phyloP scores from a whole-genome alignment of 352 stramenopile genomes.

The Pythium angustatum region DNA sequence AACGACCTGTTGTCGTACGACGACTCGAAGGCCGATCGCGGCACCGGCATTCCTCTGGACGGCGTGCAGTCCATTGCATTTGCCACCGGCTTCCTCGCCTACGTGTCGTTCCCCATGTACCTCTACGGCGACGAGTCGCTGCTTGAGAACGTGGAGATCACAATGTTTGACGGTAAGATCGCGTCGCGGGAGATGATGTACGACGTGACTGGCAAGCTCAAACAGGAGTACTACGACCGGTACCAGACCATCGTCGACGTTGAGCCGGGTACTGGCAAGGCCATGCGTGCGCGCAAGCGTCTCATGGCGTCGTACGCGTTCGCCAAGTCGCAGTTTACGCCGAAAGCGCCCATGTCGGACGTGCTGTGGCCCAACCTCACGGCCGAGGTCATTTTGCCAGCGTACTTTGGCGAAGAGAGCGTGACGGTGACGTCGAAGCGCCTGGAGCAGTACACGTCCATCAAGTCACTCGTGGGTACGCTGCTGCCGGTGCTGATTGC shows the following conservation, averaged over 20 bases:
- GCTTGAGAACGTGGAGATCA: slow-evolving; percentile 48
- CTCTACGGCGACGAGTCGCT: slow-evolving; percentile 54
- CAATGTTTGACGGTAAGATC: slow-evolving; percentile 42
- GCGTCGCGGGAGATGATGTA: slow-evolving; percentile 44
- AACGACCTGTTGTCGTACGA: slow-evolving; percentile 38
- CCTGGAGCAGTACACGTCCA: slow-evolving; percentile 50
- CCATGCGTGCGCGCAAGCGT: slow-evolving; percentile 63
- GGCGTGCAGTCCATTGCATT: slow-evolving; percentile 57
- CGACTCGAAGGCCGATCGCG: slow-evolving; percentile 26
- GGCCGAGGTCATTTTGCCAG: slow-evolving; percentile 56
- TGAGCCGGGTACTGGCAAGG: slow-evolving; percentile 62
- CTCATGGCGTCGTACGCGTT: slow-evolving; percentile 58
- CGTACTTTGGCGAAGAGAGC: slow-evolving; percentile 60
- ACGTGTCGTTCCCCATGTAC: slow-evolving; percentile 63
- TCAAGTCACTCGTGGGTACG: slow-evolving; percentile 47
- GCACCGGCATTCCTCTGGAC: slow-evolving; percentile 49
- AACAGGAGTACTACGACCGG: slow-evolving; percentile 36
- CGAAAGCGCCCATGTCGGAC: slow-evolving; percentile 55
- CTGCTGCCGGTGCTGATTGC: slow-evolving; percentile 62
- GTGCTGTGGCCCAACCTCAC: slow-evolving; percentile 50
- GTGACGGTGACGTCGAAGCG: slow-evolving; percentile 40
- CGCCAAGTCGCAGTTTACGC: slow-evolving; percentile 34
- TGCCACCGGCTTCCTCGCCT: slow-evolving; percentile 52
- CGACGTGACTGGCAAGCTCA: slow-evolving; percentile 38
- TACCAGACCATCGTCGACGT: slow-evolving; percentile 68